Conservation (phyloP, 768 basidiomycete genomes). For the Macrolepiota albuminosa region DNA sequence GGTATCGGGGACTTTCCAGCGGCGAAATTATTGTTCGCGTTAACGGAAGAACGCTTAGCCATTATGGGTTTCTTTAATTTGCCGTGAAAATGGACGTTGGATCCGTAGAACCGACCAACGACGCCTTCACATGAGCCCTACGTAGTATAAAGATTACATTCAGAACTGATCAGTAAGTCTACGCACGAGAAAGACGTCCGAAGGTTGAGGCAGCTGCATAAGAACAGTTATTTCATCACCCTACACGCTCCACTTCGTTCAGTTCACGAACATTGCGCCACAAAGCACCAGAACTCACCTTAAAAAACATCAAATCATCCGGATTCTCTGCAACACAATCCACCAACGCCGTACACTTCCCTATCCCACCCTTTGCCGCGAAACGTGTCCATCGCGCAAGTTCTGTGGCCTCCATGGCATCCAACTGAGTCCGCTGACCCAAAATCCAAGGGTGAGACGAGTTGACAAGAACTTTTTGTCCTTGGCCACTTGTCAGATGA, state of each 20-base stretch:
- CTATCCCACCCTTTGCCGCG: conserved; percentile 82
- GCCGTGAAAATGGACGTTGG: conserved; percentile 62
- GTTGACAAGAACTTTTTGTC: neutral
- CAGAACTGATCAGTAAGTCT: neutral
- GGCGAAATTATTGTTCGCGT: conserved; percentile 4
- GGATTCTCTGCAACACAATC: conserved; percentile 73
- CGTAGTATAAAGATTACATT: neutral
- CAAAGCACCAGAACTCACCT: conserved; percentile 39
- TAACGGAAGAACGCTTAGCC: conserved; percentile 56
- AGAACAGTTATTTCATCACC: conserved; percentile 78
- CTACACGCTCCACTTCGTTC: conserved; percentile 29
- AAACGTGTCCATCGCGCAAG: conserved; percentile 81
- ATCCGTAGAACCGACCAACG: conserved; percentile 66
- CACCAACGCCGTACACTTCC: conserved; percentile 64
- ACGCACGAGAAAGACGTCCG: conserved; percentile 61
- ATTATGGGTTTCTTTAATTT: conserved; percentile 79
- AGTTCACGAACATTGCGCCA: neutral
- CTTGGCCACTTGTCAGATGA: neutral
- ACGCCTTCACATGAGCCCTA: conserved; percentile 89
- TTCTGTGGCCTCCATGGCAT: conserved; percentile 60
- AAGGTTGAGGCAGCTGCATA: conserved; percentile 56
- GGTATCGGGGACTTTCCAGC: conserved; percentile 18
- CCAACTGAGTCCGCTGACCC: neutral
- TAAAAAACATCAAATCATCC: conserved; percentile 85
- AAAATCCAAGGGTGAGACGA: neutral